Conservation (phyloP, 2,329 filamentous ascomycete species). For the Helicocarpus griseus region DNA sequence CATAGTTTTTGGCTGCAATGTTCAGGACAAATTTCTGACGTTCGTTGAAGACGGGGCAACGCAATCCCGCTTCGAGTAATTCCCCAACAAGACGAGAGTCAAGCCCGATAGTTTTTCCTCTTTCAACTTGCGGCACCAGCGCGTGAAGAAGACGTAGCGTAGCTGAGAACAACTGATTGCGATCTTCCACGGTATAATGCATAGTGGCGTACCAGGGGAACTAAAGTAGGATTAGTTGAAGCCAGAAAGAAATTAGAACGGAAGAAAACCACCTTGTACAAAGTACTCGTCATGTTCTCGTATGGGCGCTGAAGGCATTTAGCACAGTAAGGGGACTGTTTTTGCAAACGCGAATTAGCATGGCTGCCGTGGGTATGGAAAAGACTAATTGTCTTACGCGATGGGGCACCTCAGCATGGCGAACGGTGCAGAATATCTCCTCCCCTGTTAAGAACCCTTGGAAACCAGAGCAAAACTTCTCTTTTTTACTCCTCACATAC, state of each 20-base stretch:
- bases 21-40: constrained; percentile 32
- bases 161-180: constrained; percentile 36
- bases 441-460: constrained; percentile 42
- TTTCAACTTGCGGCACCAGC: constrained; percentile 55
- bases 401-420: constrained; percentile 40
- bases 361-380: no score
- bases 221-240: constrained; percentile 20
- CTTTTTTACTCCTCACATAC: constrained; percentile 24
- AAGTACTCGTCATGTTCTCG: constrained; percentile 42
- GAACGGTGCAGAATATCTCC: constrained; percentile 38
- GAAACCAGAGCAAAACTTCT: constrained; percentile 41
- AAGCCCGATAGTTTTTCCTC: constrained; percentile 27
- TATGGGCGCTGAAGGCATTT: constrained; percentile 45
- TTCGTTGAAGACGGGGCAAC: constrained; percentile 35
- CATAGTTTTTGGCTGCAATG: constrained; percentile 18
- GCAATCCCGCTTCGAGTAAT: constrained; percentile 31
- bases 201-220: constrained; percentile 42
- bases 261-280: constrained; percentile 36
- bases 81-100: constrained; percentile 29
- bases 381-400: no score
- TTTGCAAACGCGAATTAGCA: background rate
- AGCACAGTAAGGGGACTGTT: constrained; percentile 29
- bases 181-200: constrained; percentile 39
- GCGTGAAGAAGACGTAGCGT: constrained; percentile 41
- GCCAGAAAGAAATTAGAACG: background rate